phyloP scores from a whole-genome alignment of 345 rosid species.

The Physaria fendleri region DNA sequence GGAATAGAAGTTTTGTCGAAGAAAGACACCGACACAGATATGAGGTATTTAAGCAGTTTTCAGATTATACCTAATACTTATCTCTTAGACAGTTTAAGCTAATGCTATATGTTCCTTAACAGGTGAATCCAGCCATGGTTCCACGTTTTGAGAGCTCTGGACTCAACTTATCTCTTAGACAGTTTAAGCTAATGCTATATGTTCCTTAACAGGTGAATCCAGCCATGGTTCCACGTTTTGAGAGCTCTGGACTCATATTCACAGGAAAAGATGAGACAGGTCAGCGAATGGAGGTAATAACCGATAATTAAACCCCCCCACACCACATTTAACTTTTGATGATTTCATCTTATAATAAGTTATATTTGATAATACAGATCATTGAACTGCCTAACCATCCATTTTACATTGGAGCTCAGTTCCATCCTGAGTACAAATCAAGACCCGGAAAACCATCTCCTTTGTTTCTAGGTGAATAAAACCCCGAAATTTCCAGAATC shows the following conservation, averaged over 20 bases:
- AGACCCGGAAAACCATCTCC: constrained; percentile 95
- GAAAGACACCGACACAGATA: constrained; percentile 97
- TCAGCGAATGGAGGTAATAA: constrained; percentile 77
- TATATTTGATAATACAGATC: constrained; percentile 41
- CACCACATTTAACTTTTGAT: neutral
- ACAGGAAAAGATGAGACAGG: constrained; percentile 87
- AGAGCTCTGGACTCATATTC: constrained; percentile 73
- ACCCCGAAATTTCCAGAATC: neutral
- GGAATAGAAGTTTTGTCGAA: constrained; percentile 55
- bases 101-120: constrained; percentile 10
- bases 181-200: neutral
- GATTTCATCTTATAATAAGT: neutral
- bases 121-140: constrained; percentile 92
- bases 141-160: constrained; percentile 56
- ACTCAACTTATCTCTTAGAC: neutral
- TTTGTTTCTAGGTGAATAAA: constrained; percentile 62
- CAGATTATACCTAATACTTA: neutral
- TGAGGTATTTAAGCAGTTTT: constrained; percentile 44
- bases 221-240: constrained; percentile 59
- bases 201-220: constrained; percentile 71
- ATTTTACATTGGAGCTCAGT: constrained; percentile 74
- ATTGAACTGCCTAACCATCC: constrained; percentile 68
- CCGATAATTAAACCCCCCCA: neutral
- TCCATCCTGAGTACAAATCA: constrained; percentile 95
- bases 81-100: neutral